Base-by-base conservation (phyloP, 2,329 filamentous ascomycete genomes). In the Botrytis fragariae region DNA sequence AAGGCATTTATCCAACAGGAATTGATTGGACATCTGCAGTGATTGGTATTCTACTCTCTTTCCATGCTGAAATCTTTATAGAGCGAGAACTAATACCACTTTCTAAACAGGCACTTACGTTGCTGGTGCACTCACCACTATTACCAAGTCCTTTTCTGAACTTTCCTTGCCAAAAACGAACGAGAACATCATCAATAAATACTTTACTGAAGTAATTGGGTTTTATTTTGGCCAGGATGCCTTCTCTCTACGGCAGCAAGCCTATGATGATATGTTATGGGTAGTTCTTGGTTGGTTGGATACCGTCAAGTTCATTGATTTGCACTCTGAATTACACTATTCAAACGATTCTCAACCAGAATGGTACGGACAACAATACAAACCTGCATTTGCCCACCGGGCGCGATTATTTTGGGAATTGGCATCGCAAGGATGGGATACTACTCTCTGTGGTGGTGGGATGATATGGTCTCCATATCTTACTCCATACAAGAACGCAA, bases 21-120 rank as follows among this genome's bases (percentile, higher is more conserved):
- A 98, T 97, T 79, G 95, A 98, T 84, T 98, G 95, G 95, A 98
- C 95, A 0, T 91, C 91, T 29, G 95, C 95, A 6, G 93, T 98
- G 14, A 85, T 93, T 77, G 71, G 71, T 63, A 63, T 29, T 20
- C 1, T 42, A 20, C 39, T 63, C 42, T 63, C 37, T 63, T n/a
- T 20, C 25, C n/a, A 29, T 44, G 61, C 44, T n/a, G n/a, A 63
- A n/a, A 44, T 42, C 9, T 20, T 20, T 6, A 4, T 10, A 44
- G 16, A 44, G 37, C 61, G 29, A 44, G n/a, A 63, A 42, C 61
- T 63, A 12, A 63, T 37, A 29, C 37, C 8, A 42, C 16, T 22
- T 29, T 63, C 9, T 12, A 29, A 90, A 91, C n/a, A 63, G 61
- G 61, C 61, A 97, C 95, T 0, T 90, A 95, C 73, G 83, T 97